These are phyloP conservation scores for Phytophthora boehmeriae DNA, from an alignment of 352 stramenopile genomes.

Conservation along the genomic window DNA sequence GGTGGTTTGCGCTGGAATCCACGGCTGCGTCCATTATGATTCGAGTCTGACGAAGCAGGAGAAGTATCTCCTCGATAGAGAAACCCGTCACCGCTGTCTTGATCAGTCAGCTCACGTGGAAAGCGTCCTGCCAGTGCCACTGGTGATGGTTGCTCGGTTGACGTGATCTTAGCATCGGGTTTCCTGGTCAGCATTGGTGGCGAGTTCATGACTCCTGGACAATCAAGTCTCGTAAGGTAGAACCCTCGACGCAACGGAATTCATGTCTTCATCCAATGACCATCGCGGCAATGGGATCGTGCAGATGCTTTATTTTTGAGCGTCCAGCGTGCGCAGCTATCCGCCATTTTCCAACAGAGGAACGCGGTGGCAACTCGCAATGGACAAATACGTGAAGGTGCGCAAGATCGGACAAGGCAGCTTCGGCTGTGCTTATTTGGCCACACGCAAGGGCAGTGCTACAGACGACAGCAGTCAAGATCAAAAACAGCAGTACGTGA, in stretches of 20 bases:
- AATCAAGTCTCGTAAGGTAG: not conserved
- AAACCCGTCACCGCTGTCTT: conserved; percentile 51
- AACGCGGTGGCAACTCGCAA: conserved; percentile 12
- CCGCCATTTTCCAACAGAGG: conserved; percentile 7
- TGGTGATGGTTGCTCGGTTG: conserved; percentile 11
- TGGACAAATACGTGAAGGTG: conserved; percentile 84
- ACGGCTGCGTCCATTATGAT: conserved; percentile 2
- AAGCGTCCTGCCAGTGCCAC: conserved; percentile 19
- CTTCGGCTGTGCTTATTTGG: conserved; percentile 75
- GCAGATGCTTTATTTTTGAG: conserved; percentile 29
- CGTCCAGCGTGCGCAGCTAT: not conserved
- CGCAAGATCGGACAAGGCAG: conserved; percentile 78
- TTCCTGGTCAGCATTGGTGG: conserved; percentile 6
- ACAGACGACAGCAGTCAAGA: conserved; percentile 13
- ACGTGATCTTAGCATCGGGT: conserved; percentile 7
- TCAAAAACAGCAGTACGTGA: conserved; percentile 56
- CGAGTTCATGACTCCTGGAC: not conserved
- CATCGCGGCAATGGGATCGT: conserved; percentile 26
- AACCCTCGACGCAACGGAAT: not conserved
- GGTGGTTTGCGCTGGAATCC: conserved; percentile 65
- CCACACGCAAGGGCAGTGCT: conserved; percentile 38
- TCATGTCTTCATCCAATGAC: not conserved
- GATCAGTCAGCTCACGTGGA: conserved; percentile 18
- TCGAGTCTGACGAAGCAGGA: conserved; percentile 2
- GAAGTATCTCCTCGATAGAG: conserved; percentile 43